Base-by-base conservation (phyloP, 1,284 basidiomycete species). In the Malassezia obtusa region DNA sequence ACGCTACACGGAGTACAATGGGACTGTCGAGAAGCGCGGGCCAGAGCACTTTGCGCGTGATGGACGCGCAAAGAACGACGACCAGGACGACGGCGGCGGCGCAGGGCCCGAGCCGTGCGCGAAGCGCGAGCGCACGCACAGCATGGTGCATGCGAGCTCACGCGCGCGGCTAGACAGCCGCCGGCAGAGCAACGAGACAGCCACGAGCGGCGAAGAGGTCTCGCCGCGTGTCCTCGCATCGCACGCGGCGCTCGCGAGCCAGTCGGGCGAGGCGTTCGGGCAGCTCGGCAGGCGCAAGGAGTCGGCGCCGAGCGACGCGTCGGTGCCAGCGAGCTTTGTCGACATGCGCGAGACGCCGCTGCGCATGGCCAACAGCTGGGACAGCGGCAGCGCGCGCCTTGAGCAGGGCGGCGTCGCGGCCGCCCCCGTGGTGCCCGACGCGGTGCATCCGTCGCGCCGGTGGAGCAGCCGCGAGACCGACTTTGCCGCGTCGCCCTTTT, bases 1-100 rank as follows among this genome's bases (percentile, higher is more conserved):
- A 39, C 58, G 67, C 0, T 69, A 69, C 41, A 61, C 67, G 17
- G 63, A 69, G 24, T 49, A 49, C 33, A 17, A n/a, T 10, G 46
- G 56, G n/a, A 30, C 40, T n/a, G 31, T 53, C 9, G 50, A 53
- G 33, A 24, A 30, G 6, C 48, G 49, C 5, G 47, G 48, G 3
- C 48, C 41, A 3, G 48, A 56, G 33, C 43, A 56, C 24, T 56
- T 45, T 41, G n/a, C 37, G 3, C 3, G 19, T 2, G 28, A 47
- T 10, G 15, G 28, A 11, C 24, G 28, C 22, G 12, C 9, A 14
- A 30, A 30, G 28, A 30, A 12, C 28, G 28, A 30, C 28, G 28
- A 30, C 7, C 6, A 30, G 7, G 28, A 30, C 28, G 28, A 30
- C 7, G 7, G 28, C 12, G 7, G 6, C 12, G 7, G 12, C 7